A percentile compares a stretch with the other conserved stretches of the same genome.
These are phyloP conservation scores for Hirsutella rhossiliensis DNA, from an alignment of 2,329 filamentous ascomycete genomes.

Conservation along the genomic window DNA sequence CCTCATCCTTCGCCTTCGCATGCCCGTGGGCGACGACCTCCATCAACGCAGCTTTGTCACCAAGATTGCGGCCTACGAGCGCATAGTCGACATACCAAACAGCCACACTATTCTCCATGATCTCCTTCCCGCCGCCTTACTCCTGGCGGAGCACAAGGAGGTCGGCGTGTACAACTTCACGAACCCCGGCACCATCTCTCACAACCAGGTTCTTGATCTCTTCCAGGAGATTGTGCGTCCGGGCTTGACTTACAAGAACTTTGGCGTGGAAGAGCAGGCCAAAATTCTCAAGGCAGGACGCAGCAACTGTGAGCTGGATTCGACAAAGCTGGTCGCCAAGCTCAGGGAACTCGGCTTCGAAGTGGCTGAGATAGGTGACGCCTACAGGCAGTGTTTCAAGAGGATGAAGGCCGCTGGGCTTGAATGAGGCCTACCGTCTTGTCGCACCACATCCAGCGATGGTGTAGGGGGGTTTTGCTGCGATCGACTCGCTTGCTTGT, in stretches of 20 bases:
- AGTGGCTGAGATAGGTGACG: conserved; percentile 49
- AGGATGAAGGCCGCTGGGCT: conserved; percentile 46
- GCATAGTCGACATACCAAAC: conserved; percentile 56
- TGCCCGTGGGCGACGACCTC: conserved; percentile 58
- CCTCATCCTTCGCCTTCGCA: conserved; percentile 53
- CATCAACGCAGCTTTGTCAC: conserved; percentile 57
- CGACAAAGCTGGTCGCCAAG: conserved; percentile 47
- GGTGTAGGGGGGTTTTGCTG: too few species aligned
- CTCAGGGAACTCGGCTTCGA: conserved; percentile 45
- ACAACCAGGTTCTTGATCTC: conserved; percentile 53
- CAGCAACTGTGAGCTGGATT: conserved; percentile 54
- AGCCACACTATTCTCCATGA: conserved; percentile 55
- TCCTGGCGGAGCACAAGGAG: conserved; percentile 48
- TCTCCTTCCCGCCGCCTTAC: conserved; percentile 47
- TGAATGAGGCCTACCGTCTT: conserved; percentile 21
- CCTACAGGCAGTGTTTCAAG: conserved; percentile 50
- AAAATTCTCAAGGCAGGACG: conserved; percentile 56
- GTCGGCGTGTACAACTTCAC: conserved; percentile 59
- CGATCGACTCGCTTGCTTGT: too few species aligned
- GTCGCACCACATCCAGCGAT: too few species aligned
- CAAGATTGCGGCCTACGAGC: conserved; percentile 54
- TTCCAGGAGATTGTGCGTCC: conserved; percentile 54
- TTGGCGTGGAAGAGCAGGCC: conserved; percentile 51
- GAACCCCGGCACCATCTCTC: conserved; percentile 58
- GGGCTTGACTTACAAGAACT: conserved; percentile 51